Evolutionary conservation across 2,329 filamentous ascomycete species (phyloP), one percentile per base, ranked within the genome.

Genomic region (Trichophyton simii): DNA sequence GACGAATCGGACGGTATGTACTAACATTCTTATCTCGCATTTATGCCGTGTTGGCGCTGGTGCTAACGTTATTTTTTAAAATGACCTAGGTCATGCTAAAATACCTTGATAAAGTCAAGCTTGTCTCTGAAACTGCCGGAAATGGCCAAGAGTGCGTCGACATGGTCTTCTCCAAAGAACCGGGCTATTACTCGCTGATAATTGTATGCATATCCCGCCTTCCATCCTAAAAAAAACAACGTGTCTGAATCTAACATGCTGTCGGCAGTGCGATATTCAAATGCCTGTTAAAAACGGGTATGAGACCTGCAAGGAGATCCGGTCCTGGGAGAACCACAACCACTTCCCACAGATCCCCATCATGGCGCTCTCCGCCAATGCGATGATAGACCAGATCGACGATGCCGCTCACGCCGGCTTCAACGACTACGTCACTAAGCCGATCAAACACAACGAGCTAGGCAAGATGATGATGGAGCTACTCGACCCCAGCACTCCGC

Each of bases 271-370:
- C 62, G 77, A 79, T 66, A 79, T 79, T 54, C 77, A 79, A 67
- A 79, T 79, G 77, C 77, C 77, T 4, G 66, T 77, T 61, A 79
- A 78, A 66, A 78, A 79, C 58, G 77, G 77, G 38, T 78, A 79
- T 62, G 75, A 79, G 54, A 78, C 76, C 1, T 78, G 76, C 63
- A 72, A 69, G 57, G 77, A 78, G 36, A 76, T 79, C 64, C 75
- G 77, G 57, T 67, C 64, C 34, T 79, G 77, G 77, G 77, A 79
- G 64, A 66, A 71, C 58, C 72, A 71, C 59, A 77, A 78, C 60
- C 73, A 76, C 62, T 77, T 77, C 62, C 74, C 73, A 36, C 75
- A 76, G 63, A 74, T 77, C 58, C 77, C 77, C 9, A 78, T 79
- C 63, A 78, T 79, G 76, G 77, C 77, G 50, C 68, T 79, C 55